Base-by-base conservation (phyloP, 2,329 filamentous ascomycete genomes). In the Pseudophaeomoniella oleicola region DNA sequence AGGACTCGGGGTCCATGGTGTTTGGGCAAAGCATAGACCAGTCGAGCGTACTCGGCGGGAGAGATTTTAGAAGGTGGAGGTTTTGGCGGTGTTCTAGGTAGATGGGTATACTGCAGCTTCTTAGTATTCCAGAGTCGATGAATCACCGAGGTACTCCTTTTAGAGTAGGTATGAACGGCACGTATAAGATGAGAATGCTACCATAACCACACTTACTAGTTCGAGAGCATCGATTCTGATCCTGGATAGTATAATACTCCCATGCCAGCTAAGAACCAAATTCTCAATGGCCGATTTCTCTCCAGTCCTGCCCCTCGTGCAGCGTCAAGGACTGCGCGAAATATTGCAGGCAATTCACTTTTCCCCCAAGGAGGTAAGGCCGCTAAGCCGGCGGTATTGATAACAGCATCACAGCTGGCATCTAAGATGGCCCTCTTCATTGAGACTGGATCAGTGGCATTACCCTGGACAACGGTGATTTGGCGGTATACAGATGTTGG, bases 21-120 rank as follows among this genome's bases (percentile, higher is more conserved):
- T 44, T 46, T 2, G 53, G 51, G 35, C 57, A 59, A 4, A 60
- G 46, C 34, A 62, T 40, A 3, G 59, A 62, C 59, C 59, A 64
- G 12, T 54, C 37, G 6, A 63, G 33, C 3, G 49, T 41, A 35
- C 45, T 37, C 10, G 40, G 31, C n/a, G 52, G 49, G 10, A 57
- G 46, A 10, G 48, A 39, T 37, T 44, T 42, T 11, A 59, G 47
- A 3, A 54, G 43, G 2, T 29, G 35, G 32, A 51, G 35, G 41
- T 59, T 58, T 29, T 50, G 45, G 36, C 47, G 48, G 39, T 62
- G 57, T 39, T 52, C 54, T 30, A 52, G 49, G 42, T 49, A 57
- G 18, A 57, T 50, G 12, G 55, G 54, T 14, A 57, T 36, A 38
- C 57, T 58, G 42, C 15, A 30, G 19, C 9, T n/a, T 32, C 36